Conservation (phyloP, 2,329 filamentous ascomycete genomes). For the Penicillium sp. region DNA sequence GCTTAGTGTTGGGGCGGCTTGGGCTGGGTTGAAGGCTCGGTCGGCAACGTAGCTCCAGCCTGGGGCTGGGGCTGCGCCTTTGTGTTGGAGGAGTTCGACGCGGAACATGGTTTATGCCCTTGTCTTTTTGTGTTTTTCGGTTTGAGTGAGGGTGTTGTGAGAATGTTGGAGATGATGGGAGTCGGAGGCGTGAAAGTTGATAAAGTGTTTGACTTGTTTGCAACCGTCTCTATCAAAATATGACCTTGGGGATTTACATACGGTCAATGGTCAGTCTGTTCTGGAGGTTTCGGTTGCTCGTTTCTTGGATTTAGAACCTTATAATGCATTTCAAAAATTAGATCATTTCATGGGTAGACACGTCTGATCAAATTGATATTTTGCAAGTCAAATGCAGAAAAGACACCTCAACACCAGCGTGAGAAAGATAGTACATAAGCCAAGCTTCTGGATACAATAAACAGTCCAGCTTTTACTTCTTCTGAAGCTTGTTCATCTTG, state of each 20-base stretch:
- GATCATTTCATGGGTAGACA: not conserved
- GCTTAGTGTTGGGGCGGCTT: constrained; percentile 53
- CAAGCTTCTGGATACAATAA: not conserved
- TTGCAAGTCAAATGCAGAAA: not conserved
- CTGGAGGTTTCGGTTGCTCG: not conserved
- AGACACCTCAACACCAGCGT: constrained; percentile 7
- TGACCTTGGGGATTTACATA: not conserved
- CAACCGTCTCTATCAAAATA: constrained; percentile 3
- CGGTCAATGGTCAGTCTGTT: not conserved
- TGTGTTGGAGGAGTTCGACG: constrained; percentile 78
- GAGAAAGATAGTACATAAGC: not conserved
- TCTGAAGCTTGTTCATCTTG: constrained; percentile 69
- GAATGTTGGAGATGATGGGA: not conserved
- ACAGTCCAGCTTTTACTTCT: constrained; percentile 51
- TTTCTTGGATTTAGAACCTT: not conserved
- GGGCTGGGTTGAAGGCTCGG: constrained; percentile 60
- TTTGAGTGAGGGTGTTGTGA: not conserved
- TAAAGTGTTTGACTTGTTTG: constrained; percentile 23
- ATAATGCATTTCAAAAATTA: not conserved
- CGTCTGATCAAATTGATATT: not conserved
- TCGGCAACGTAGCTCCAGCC: constrained; percentile 94
- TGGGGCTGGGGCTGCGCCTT: constrained; percentile 69
- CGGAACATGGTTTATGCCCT: constrained; percentile 54
- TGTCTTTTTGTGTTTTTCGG: not conserved
- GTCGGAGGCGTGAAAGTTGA: constrained; percentile 7